Conservation (phyloP, 129 eudicot species). For the Chrysanthemum makinoi region DNA sequence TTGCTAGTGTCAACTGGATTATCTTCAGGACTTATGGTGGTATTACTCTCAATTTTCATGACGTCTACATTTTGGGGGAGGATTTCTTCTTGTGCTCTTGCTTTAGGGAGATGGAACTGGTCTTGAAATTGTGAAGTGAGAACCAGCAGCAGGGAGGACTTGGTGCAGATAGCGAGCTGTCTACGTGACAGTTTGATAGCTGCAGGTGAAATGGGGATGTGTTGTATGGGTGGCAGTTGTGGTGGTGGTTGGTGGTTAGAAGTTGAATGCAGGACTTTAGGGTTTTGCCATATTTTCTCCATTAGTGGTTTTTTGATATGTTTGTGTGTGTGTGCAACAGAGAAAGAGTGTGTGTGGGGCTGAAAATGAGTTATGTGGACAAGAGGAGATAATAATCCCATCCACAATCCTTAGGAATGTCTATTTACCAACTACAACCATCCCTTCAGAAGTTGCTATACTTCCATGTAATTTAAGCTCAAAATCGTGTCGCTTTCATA, state of each 20-base stretch:
- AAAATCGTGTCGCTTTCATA: neutral
- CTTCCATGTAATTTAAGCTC: neutral
- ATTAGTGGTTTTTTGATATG: slow-evolving; percentile 12
- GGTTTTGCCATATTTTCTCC: slow-evolving; percentile 38
- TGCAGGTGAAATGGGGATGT: slow-evolving; percentile 35
- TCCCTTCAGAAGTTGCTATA: neutral
- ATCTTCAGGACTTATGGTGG: slow-evolving; percentile 17
- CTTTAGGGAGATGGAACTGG: slow-evolving; percentile 40
- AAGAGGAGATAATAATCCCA: slow-evolving; percentile 33
- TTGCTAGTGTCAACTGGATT: slow-evolving; percentile 12
- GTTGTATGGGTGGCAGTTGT: slow-evolving; percentile 38
- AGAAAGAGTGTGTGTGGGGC: slow-evolving; percentile 15
- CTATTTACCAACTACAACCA: slow-evolving; percentile 19
- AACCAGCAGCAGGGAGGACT: slow-evolving; percentile 52
- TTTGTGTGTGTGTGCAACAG: neutral
- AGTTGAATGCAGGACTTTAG: slow-evolving; percentile 34
- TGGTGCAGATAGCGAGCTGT: slow-evolving; percentile 50
- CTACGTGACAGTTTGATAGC: slow-evolving; percentile 55
- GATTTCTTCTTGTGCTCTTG: slow-evolving; percentile 57
- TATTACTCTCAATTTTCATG: slow-evolving; percentile 11
- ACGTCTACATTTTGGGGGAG: slow-evolving; percentile 5
- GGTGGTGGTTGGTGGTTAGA: slow-evolving; percentile 40
- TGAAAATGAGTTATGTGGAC: slow-evolving; percentile 39
- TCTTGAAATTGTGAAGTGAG: slow-evolving; percentile 44
- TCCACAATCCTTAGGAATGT: slow-evolving; percentile 23